Base-by-base conservation (phyloP, 257 asterid species). In the Lycium barbarum region DNA sequence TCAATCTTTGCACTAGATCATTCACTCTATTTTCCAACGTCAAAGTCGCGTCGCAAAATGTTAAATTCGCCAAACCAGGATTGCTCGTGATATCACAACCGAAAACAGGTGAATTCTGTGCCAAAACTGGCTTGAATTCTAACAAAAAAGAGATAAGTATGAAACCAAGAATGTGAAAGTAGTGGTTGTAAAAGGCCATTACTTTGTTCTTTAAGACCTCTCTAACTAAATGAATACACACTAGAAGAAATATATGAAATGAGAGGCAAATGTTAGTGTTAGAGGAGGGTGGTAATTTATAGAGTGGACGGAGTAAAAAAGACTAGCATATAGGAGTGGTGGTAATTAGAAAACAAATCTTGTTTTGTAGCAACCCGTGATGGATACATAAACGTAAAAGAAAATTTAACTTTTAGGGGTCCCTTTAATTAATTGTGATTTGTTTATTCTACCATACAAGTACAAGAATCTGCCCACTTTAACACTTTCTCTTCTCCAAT, bases 1-100 rank as follows among this genome's bases (percentile, higher is more conserved):
- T 90, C 74, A 90, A 62, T 83, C 86, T 85, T 58, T 86, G 74
- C 1, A 90, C 78, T 9, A 90, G 85, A 84, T 90, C 93, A 65
- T 67, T 12, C 38, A 90, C 93, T 78, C 91, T 63, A 8, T 83
- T 82, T 81, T 84, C 35, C 38, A 82, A 57, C 2, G 85, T 88
- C 89, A 81, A 47, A 1, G 87, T 82, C 18, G 70, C 6, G 18
- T 90, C 88, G n/a, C 91, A 88, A 81, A 90, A 88, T 0, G 85
- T 54, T 13, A 84, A 85, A 65, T 82, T 87, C 9, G 61, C 87
- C 57, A 84, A 7, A 0, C 51, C 80, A 0, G 91, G 88, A 79
- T 87, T 79, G 11, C 63, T 80, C 0, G 45, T 66, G 51, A 85
- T 10, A 38, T 90, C 93, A 63, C 91, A 87, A 43, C 91, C 92